These are phyloP conservation scores for Lipomyces yarrowii DNA, from an alignment of 1,139 yeast species.

Conservation along the genomic window DNA sequence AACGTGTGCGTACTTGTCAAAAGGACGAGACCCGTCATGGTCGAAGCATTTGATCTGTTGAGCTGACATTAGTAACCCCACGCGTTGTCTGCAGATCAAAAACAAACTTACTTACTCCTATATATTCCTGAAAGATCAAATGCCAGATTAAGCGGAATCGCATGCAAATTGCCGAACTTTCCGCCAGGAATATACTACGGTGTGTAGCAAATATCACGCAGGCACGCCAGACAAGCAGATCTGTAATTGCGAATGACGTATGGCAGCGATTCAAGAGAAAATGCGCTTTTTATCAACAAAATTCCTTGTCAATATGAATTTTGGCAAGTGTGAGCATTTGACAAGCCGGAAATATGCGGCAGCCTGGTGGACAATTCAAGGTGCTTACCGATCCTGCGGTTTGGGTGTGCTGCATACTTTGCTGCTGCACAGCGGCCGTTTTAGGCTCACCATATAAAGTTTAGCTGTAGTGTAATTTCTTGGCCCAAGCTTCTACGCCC, in stretches of 20 bases:
- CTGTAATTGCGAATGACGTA: not conserved
- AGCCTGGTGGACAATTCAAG: no score
- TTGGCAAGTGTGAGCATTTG: no score
- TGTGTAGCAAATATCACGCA: not conserved
- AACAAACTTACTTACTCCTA: not conserved
- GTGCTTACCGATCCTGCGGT: no score
- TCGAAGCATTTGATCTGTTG: not conserved
- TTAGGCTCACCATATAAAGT: not conserved
- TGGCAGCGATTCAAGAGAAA: not conserved
- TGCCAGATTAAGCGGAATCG: not conserved
- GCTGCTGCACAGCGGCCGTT: not conserved
- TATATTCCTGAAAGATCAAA: not conserved
- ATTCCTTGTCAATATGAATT: not conserved
- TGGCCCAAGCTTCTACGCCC: no score
- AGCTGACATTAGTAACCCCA: not conserved
- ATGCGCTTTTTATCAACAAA: not conserved
- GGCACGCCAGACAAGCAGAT: not conserved
- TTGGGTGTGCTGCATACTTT: not conserved
- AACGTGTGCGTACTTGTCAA: constrained; percentile 34
- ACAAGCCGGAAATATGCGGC: no score
- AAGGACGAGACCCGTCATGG: constrained; percentile 12
- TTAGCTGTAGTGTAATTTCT: not conserved
- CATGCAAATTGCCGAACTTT: not conserved
- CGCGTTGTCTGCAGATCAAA: not conserved
- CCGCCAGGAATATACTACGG: not conserved